Percentiles rank a stretch among this genome's conserved stretches.
These are phyloP conservation scores for Epichloe typhina DNA, from an alignment of 2,329 filamentous ascomycete species.

Conservation along the genomic window DNA sequence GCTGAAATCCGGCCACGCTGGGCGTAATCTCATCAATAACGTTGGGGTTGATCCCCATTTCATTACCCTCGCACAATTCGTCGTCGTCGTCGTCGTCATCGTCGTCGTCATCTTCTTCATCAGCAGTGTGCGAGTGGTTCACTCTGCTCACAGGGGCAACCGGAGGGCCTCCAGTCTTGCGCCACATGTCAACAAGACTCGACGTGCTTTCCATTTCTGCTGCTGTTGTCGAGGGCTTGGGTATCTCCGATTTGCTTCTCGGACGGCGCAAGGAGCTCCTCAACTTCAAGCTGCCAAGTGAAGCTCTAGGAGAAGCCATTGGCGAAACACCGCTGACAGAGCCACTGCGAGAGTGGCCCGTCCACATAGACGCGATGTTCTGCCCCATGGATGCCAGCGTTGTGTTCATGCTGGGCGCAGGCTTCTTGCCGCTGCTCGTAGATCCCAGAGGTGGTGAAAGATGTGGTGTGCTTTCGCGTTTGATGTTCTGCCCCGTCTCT, in stretches of 20 bases:
- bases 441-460: conserved; percentile 39
- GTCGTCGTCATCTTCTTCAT: background rate
- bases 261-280: conserved; percentile 38
- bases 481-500: conserved; percentile 20
- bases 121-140: conserved; percentile 1
- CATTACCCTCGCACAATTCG: conserved; percentile 40
- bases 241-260: conserved; percentile 41
- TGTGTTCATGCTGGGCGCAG: conserved; percentile 44
- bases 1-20: conserved; percentile 61
- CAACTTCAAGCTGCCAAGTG: conserved; percentile 27
- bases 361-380: conserved; percentile 41
- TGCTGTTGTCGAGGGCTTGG: conserved; percentile 21
- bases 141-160: conserved; percentile 33
- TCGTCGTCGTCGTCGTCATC: conserved; percentile 46
- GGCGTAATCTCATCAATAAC: conserved; percentile 57
- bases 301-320: conserved; percentile 40
- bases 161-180: conserved; percentile 39
- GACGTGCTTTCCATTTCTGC: conserved; percentile 23
- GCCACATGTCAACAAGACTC: conserved; percentile 37
- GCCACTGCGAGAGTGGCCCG: conserved; percentile 42
- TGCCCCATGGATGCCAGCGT: conserved; percentile 42
- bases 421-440: conserved; percentile 38
- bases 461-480: conserved; percentile 28
- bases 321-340: conserved; percentile 42
- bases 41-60: conserved; percentile 49